Percentiles rank a stretch among this genome's conserved stretches.
These are phyloP conservation scores for Reutealis trisperma DNA, from an alignment of 345 rosid genomes.

Conservation along the genomic window DNA sequence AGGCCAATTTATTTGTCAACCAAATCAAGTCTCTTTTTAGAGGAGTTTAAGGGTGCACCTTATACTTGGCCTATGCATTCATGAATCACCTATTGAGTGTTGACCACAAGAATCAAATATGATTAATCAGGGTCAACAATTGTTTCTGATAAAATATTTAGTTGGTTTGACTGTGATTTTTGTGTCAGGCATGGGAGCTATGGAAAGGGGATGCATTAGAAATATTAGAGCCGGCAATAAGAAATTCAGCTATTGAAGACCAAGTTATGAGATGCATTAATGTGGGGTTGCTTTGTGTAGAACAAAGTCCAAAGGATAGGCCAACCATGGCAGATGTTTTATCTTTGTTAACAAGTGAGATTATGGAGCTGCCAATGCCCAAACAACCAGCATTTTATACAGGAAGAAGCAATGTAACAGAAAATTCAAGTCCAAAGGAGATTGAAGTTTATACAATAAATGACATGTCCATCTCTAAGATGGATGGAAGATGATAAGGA, in stretches of 20 bases:
- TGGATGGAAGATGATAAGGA: too few species aligned
- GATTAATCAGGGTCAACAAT: too few species aligned
- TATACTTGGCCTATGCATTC: too few species aligned
- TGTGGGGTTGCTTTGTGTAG: slow-evolving; percentile 3
- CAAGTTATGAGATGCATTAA: slow-evolving; percentile 13
- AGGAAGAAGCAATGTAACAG: neutral
- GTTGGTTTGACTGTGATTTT: neutral
- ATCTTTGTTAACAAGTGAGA: neutral
- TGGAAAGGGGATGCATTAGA: slow-evolving; percentile 19
- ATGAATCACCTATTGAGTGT: too few species aligned
- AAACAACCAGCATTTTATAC: slow-evolving; percentile 11
- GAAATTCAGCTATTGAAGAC: neutral
- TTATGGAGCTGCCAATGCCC: neutral
- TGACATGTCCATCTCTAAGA: too few species aligned
- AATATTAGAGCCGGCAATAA: slow-evolving; percentile 6
- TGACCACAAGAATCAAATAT: too few species aligned
- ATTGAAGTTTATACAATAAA: too few species aligned
- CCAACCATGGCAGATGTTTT: slow-evolving; percentile 12
- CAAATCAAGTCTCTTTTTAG: too few species aligned
- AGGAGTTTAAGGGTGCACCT: fast-evolving
- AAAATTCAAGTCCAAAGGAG: too few species aligned
- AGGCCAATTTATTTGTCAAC: too few species aligned
- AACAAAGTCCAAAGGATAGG: neutral
- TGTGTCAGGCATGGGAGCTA: slow-evolving; percentile 24
- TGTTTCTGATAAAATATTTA: too few species aligned